These are phyloP conservation scores for Magnaporthales sp. DNA, from an alignment of 2,329 filamentous ascomycete species.

Conservation along the genomic window DNA sequence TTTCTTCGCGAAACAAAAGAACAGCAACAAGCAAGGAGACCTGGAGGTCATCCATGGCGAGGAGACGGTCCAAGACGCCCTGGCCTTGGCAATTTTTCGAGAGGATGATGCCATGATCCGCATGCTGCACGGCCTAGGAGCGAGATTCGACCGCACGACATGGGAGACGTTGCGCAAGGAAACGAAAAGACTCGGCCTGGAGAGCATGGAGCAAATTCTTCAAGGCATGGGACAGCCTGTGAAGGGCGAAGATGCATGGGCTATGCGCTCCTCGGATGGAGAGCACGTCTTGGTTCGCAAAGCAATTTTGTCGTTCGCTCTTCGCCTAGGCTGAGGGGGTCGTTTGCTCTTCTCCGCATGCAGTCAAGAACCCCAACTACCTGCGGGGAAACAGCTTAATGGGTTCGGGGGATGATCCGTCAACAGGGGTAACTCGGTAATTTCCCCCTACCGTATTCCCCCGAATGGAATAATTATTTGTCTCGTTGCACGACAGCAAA, in stretches of 20 bases:
- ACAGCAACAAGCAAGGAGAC: neutral
- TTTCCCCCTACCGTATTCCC: too few relatives aligned
- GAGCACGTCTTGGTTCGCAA: neutral
- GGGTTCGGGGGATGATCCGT: too few relatives aligned
- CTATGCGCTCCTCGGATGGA: neutral
- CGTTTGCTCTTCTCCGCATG: neutral
- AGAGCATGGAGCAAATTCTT: neutral
- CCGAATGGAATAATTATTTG: too few relatives aligned
- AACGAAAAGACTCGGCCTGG: neutral
- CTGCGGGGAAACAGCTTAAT: too few relatives aligned
- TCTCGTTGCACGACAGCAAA: too few relatives aligned
- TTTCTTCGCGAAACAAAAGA: neutral
- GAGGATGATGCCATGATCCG: neutral
- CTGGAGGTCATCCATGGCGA: neutral
- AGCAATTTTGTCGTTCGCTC: neutral
- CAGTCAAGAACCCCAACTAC: neutral
- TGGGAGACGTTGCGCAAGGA: neutral
- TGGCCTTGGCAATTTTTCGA: neutral
- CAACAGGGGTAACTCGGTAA: too few relatives aligned
- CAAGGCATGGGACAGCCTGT: neutral
- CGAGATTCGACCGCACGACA: neutral
- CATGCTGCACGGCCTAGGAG: neutral
- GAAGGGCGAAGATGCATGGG: neutral
- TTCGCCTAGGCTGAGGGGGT: neutral
- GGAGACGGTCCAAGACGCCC: neutral